Conservation (phyloP, 768 basidiomycete species). For the Dioszegia hungarica region DNA sequence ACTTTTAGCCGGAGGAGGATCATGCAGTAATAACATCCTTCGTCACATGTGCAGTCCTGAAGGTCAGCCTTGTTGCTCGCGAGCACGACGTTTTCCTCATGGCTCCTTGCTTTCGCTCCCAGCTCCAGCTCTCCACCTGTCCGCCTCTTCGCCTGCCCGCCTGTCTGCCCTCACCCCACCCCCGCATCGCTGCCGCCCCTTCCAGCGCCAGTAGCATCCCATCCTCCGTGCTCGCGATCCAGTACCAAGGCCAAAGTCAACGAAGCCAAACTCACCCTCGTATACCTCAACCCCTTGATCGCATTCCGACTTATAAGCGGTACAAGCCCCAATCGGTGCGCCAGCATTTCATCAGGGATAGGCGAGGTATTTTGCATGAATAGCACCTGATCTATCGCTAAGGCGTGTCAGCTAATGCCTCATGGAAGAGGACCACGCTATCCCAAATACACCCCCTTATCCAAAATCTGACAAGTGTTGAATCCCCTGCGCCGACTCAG, state of each 20-base stretch:
- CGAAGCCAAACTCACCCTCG: slow-evolving; percentile 46
- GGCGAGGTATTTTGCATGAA: slow-evolving; percentile 87
- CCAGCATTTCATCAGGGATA: slow-evolving; percentile 93
- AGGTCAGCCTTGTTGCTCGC: not conserved
- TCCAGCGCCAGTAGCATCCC: too few species aligned
- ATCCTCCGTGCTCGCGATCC: too few species aligned
- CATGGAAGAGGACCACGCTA: not conserved
- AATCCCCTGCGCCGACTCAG: too few species aligned
- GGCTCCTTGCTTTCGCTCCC: not conserved
- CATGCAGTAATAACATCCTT: slow-evolving; percentile 79
- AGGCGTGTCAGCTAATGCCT: slow-evolving; percentile 1
- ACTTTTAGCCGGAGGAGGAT: slow-evolving; percentile 76
- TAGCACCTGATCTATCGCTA: slow-evolving; percentile 96
- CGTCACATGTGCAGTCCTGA: slow-evolving; percentile 87
- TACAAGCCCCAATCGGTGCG: slow-evolving; percentile 90
- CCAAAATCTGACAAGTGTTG: too few species aligned
- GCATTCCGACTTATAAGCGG: slow-evolving; percentile 83
- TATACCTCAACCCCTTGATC: slow-evolving; percentile 68
- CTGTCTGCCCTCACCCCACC: not conserved
- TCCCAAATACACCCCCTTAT: not conserved
- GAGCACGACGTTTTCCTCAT: not conserved
- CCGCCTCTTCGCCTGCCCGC: not conserved
- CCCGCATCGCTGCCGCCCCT: too few species aligned
- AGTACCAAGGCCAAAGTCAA: too few species aligned
- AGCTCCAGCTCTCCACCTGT: not conserved